Percentiles rank a stretch among this genome's conserved stretches.
Conservation (phyloP, 2,329 filamentous ascomycete species). For the Aspergillus aculeatus region DNA sequence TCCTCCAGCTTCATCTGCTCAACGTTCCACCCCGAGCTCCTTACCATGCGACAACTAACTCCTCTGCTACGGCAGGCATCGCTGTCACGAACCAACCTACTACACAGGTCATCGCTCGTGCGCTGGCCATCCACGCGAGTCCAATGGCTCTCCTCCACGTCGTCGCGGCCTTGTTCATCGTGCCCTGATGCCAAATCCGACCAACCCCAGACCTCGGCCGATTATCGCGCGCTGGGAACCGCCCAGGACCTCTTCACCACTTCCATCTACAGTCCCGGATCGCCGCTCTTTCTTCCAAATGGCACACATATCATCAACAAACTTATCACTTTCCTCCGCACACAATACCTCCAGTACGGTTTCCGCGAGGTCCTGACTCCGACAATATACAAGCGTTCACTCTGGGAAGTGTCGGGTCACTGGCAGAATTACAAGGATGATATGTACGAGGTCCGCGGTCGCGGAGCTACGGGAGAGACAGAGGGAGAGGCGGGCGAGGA, state of each 20-base stretch:
- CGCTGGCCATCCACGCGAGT: slow-evolving; percentile 3
- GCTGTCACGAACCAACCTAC: slow-evolving; percentile 1
- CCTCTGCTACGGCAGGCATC: slow-evolving; percentile 12
- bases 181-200: slow-evolving; percentile 26
- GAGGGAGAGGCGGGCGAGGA: slow-evolving; percentile 55
- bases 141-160: slow-evolving; percentile 25
- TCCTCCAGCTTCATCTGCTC: background rate
- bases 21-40: background rate
- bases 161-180: slow-evolving; percentile 29
- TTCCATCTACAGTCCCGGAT: slow-evolving; percentile 78
- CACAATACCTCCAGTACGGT: slow-evolving; percentile 80
- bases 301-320: slow-evolving; percentile 82
- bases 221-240: slow-evolving; percentile 53
- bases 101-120: background rate
- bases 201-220: slow-evolving; percentile 35
- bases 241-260: slow-evolving; percentile 74
- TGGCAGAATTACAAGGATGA: slow-evolving; percentile 88
- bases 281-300: slow-evolving; percentile 79
- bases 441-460: slow-evolving; percentile 75
- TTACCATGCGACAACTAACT: slow-evolving; percentile 22
- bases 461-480: slow-evolving; percentile 47
- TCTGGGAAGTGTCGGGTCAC: slow-evolving; percentile 84
- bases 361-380: slow-evolving; percentile 88
- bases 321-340: slow-evolving; percentile 75
- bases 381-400: slow-evolving; percentile 82